phyloP scores from a whole-genome alignment of 345 rosid species.

The Excoecaria cochinchinensis region DNA sequence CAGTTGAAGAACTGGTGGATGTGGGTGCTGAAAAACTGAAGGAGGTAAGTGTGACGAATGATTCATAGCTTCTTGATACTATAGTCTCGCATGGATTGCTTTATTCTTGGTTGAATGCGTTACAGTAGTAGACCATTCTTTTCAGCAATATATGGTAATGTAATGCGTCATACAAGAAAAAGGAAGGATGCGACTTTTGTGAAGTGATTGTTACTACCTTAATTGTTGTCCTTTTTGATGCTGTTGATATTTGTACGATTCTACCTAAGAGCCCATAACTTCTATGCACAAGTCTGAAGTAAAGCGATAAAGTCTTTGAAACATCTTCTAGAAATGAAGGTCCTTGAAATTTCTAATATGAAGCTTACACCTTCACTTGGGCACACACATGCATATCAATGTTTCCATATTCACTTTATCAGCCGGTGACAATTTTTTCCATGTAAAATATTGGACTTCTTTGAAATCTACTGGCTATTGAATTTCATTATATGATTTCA shows the following conservation, averaged over 20 bases:
- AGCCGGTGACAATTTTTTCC: neutral
- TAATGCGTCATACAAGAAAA: neutral
- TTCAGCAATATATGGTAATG: neutral
- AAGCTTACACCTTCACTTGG: neutral
- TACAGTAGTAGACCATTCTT: neutral
- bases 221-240: neutral
- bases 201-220: neutral
- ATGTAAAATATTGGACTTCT: neutral
- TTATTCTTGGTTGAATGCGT: neutral
- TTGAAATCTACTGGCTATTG: neutral
- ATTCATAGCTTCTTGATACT: neutral
- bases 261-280: neutral
- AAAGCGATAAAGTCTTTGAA: neutral
- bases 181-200: neutral
- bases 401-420: too few relatives aligned
- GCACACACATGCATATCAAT: neutral
- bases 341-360: neutral
- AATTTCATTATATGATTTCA: neutral
- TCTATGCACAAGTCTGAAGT: neutral
- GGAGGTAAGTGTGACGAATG: constrained; percentile 47
- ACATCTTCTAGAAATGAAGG: neutral
- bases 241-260: neutral
- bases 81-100: neutral
- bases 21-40: constrained; percentile 91
- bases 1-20: constrained; percentile 83